A percentile compares a stretch with the other conserved stretches of the same genome.
Conservation (phyloP, 345 rosid species). For the Raphanus sativus region DNA sequence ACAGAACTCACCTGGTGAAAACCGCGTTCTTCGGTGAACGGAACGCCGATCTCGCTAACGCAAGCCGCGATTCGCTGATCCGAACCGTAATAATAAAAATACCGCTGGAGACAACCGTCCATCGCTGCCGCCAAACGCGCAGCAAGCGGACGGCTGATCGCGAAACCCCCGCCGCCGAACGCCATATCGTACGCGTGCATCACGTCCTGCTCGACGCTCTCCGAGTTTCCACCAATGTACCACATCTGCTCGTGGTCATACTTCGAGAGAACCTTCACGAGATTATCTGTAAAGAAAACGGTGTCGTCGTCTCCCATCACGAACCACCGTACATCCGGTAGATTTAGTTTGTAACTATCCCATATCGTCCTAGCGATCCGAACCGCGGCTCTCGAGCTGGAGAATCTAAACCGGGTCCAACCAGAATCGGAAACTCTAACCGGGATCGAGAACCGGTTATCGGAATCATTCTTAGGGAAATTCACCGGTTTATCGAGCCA, state of each 20-base stretch:
- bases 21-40: constrained; percentile 61
- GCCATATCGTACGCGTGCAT: constrained; percentile 76
- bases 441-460: constrained; percentile 30
- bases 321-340: constrained; percentile 72
- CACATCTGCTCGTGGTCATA: constrained; percentile 78
- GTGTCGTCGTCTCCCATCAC: constrained; percentile 96
- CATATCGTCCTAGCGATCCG: constrained; percentile 69
- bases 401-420: constrained; percentile 54
- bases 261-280: constrained; percentile 58
- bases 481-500: constrained; percentile 56
- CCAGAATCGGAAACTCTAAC: constrained; percentile 51
- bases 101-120: constrained; percentile 73
- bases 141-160: constrained; percentile 67
- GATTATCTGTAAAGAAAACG: constrained; percentile 60
- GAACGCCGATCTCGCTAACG: constrained; percentile 66
- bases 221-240: constrained; percentile 75
- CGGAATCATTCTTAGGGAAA: not conserved
- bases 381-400: constrained; percentile 65
- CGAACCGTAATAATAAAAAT: constrained; percentile 69
- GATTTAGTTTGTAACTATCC: constrained; percentile 51
- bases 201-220: constrained; percentile 72
- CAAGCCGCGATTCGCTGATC: constrained; percentile 84
- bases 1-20: constrained; percentile 72
- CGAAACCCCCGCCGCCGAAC: constrained; percentile 89
- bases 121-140: constrained; percentile 45